Conservation (phyloP, 140 eudicot species). For the Oenanthe javanica region DNA sequence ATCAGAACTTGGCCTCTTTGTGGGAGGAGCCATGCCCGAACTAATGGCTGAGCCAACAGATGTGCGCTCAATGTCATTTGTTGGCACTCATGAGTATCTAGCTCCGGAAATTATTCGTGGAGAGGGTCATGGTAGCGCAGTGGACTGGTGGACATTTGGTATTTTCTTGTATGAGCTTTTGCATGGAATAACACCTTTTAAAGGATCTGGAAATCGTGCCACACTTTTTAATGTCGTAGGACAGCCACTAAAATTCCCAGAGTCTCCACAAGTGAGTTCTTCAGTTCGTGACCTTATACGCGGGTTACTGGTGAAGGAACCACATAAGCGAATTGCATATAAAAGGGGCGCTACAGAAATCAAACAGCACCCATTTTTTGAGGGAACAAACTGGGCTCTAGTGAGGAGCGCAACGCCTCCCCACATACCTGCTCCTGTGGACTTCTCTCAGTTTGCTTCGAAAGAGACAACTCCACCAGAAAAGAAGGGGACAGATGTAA, state of each 20-base stretch:
- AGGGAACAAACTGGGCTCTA: conserved; percentile 51
- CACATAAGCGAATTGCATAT: conserved; percentile 45
- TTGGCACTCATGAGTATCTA: conserved; percentile 48
- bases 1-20: conserved; percentile 42
- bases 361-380: conserved; percentile 55
- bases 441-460: conserved; percentile 33
- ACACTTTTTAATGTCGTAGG: conserved; percentile 45
- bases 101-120: conserved; percentile 55
- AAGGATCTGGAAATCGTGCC: conserved; percentile 41
- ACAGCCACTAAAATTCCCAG: conserved; percentile 43
- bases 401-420: conserved; percentile 47
- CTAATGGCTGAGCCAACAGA: conserved; percentile 48
- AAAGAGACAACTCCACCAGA: conserved; percentile 30
- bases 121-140: conserved; percentile 53
- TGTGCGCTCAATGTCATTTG: conserved; percentile 46
- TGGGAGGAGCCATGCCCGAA: conserved; percentile 42
- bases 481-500: conserved; percentile 27
- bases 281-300: conserved; percentile 36
- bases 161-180: conserved; percentile 42
- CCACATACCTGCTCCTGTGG: conserved; percentile 38
- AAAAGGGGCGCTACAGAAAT: conserved; percentile 51
- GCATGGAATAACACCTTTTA: conserved; percentile 49
- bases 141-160: conserved; percentile 60
- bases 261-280: conserved; percentile 30
- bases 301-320: conserved; percentile 47